Evolutionary conservation across 2,329 filamentous ascomycete species (phyloP), one percentile per base, ranked within the genome.

Genomic region (Lachnellula occidentalis): DNA sequence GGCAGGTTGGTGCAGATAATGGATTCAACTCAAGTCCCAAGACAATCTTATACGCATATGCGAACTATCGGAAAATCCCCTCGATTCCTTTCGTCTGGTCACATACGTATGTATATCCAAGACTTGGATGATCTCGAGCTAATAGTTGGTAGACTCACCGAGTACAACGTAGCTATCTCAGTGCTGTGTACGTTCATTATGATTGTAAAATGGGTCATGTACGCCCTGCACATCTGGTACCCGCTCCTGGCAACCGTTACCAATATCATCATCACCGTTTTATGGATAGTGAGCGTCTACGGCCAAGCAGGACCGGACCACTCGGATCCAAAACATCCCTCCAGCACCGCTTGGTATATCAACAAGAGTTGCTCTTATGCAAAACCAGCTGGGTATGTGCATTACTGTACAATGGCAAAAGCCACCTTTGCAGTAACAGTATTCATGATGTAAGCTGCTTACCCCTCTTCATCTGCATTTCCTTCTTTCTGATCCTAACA

Each of bases 101-200:
- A 57, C 72, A 76, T 66, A 80, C 79, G 88, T 92, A 70, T 74
- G 87, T 80, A 11, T 43, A 24, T 42, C 27, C 45, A 34, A 21
- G 27, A 52, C n/a, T 11, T 27, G 14, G 17, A n/a, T 17, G 21
- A 4, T 22, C 14, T 45, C 27, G 21, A 45, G 34, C 48, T 47
- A 3, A 9, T 5, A 51, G 64, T 48, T n/a, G 37, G 45, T 66
- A 92, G 88, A 53, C 75, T 90, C 58, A 90, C 88, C 47, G 77
- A 86, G 62, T 90, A 81, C 73, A 90, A 92, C 66, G 82, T 91
- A 62, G 85, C 86, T 66, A 86, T 91, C 62, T 86, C 87, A 37
- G 80, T 92, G 61, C 75, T 90, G 51, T 85, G 83, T 55, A 85
- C 88, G 69, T 92, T 92, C 74, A 77, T 90, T 68, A 79, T 90